Evolutionary conservation across 225 moss, liverwort and hornwort genomes (phyloP).

Genomic region (Asterella californica): DNA sequence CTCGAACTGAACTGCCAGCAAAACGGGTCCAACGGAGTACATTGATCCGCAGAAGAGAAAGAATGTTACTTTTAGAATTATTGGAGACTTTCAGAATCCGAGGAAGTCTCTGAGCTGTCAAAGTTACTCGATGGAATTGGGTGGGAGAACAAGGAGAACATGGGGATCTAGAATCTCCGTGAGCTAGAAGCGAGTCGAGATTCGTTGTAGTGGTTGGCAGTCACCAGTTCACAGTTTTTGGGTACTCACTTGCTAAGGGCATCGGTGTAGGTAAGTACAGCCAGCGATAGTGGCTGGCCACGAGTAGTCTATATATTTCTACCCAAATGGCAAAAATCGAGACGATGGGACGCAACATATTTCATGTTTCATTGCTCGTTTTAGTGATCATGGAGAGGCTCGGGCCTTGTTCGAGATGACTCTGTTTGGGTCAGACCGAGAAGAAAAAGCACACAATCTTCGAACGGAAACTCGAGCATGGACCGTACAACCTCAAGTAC

Average conservation of each 20-base stretch:
- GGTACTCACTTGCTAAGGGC: constrained; percentile 13
- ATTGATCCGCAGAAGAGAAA: neutral
- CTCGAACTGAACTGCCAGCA: neutral
- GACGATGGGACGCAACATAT: neutral
- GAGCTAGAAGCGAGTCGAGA: constrained; percentile 10
- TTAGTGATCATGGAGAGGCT: constrained; percentile 9
- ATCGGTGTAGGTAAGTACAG: constrained; percentile 15
- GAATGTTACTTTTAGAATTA: constrained; percentile 4
- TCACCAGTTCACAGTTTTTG: constrained; percentile 12
- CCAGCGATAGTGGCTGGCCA: constrained; percentile 16
- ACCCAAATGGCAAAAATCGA: constrained; percentile 19
- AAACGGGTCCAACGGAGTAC: neutral
- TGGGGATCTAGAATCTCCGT: neutral
- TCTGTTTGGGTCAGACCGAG: constrained; percentile 15
- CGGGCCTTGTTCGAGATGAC: constrained; percentile 19
- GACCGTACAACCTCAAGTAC: constrained; percentile 19
- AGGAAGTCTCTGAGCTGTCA: too few species aligned
- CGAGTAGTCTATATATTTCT: constrained; percentile 16
- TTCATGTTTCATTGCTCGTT: constrained; percentile 13
- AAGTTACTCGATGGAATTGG: neutral
- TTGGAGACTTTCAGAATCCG: neutral
- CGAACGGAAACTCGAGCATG: neutral
- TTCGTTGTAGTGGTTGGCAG: constrained; percentile 7
- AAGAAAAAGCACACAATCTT: constrained; percentile 14
- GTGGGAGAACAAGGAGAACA: neutral